Evolutionary conservation across 108 stramenopile species (phyloP), one percentile per base, ranked within the genome.

Genomic region (Cyclostephanos invisitatus): DNA sequence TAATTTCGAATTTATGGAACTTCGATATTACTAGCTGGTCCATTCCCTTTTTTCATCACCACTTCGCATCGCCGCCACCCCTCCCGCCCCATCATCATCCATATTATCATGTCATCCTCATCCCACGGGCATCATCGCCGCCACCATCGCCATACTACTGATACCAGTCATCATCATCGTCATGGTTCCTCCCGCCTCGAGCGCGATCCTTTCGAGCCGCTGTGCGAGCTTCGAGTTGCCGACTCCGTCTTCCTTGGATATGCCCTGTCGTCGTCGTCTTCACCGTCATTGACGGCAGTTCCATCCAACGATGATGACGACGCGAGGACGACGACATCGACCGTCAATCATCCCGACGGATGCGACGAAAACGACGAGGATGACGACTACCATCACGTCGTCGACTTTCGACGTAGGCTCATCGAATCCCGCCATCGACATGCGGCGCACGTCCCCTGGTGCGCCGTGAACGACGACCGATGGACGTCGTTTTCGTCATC

Each of bases 171-270:
- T 22, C 1, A 55, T 22, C 54, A 55, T 22, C 63, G 24, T 47
- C 44, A 44, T 47, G 9, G 46, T 44, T 24, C 10, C 25, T 48
- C 47, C 27, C 46, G 49, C 47, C 64, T 27, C 28, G 48, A 5
- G 32, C 3, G 4, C 46, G 48, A 50, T 24, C 32, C 15, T 15
- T 49, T 24, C 12, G 64, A 58, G 37, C 72, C 77, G n/a, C 60
- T 83, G n/a, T 65, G 67, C n/a, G 66, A 62, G 21, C 72, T 80
- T 44, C 40, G 47, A 35, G 64, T 91, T 25, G 87, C 86, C 18
- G 86, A 89, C 60, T 87, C 86, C 56, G 75, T 61, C 49, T 91
- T 91, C 64, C 72, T 85, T 50, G 87, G 78, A 14, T 88, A 85
- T 75, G 70, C 85, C 50, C 64, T 62, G 46, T 38, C 68, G 24